These are phyloP conservation scores for Lepidopterella palustris DNA, from an alignment of 495 filamentous ascomycete species.

Conservation along the genomic window DNA sequence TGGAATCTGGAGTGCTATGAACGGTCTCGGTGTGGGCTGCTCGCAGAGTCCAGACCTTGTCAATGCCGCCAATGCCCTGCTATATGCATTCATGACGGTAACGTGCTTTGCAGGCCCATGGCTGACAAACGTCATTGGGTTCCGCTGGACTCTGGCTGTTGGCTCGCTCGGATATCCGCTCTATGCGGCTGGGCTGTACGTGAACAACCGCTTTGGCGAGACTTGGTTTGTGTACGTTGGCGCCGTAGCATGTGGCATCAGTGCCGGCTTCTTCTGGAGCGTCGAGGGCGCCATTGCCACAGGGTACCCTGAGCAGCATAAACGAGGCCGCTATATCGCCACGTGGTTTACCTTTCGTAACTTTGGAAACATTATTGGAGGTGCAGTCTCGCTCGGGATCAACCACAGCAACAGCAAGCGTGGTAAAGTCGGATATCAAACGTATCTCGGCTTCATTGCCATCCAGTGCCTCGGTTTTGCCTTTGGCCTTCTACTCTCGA, in stretches of 20 bases:
- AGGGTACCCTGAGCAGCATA: conserved; percentile 21
- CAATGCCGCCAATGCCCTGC: conserved; percentile 20
- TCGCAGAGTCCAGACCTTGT: conserved; percentile 13
- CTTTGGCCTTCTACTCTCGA: conserved; percentile 18
- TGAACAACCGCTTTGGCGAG: conserved; percentile 16
- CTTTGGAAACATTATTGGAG: conserved; percentile 18
- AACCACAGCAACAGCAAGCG: conserved; percentile 17
- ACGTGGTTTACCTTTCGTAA: conserved; percentile 22
- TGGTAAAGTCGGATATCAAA: conserved; percentile 19
- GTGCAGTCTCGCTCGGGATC: conserved; percentile 14
- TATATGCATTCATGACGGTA: conserved; percentile 21
- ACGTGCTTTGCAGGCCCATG: conserved; percentile 17
- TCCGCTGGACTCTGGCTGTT: conserved; percentile 20
- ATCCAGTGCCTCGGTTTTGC: conserved; percentile 21
- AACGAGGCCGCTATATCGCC: conserved; percentile 20
- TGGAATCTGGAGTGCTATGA: conserved; percentile 23
- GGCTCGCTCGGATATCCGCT: conserved; percentile 19
- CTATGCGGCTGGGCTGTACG: conserved; percentile 19
- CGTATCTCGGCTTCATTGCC: conserved; percentile 22
- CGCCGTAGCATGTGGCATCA: conserved; percentile 12
- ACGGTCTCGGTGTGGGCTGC: conserved; percentile 21
- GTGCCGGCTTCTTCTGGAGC: conserved; percentile 21
- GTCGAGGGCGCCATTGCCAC: conserved; percentile 21
- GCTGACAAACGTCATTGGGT: conserved; percentile 19
- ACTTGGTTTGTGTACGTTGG: conserved; percentile 21